phyloP scores from a whole-genome alignment of 1,284 basidiomycete species.

The Puccinia coronata region DNA sequence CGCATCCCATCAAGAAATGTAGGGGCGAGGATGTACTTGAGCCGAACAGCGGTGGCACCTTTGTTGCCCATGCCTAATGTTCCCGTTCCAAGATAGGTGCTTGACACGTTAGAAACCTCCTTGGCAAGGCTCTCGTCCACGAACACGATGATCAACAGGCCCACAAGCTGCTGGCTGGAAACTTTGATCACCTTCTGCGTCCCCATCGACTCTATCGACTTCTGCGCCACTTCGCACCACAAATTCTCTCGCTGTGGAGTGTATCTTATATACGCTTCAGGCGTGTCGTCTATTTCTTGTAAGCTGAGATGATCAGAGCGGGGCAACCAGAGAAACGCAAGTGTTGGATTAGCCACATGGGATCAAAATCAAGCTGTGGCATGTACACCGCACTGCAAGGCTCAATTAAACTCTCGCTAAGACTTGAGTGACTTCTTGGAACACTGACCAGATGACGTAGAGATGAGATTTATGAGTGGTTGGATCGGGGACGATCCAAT shows the following conservation, averaged over 20 bases:
- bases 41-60: conserved; percentile 37
- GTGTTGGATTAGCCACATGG: not conserved
- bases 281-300: conserved; percentile 44
- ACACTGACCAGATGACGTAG: conserved; percentile 43
- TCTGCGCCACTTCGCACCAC: conserved; percentile 38
- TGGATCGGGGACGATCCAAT: conserved; percentile 40
- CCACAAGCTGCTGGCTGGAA: conserved; percentile 46
- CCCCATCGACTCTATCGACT: conserved; percentile 19
- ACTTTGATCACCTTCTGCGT: conserved; percentile 40
- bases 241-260: conserved; percentile 27
- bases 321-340: not conserved
- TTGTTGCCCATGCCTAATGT: conserved; percentile 47
- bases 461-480: conserved; percentile 10
- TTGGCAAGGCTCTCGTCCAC: conserved; percentile 8
- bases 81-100: conserved; percentile 44
- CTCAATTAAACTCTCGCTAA: not conserved
- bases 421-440: not conserved
- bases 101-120: conserved; percentile 32
- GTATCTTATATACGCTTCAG: conserved; percentile 41
- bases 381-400: not conserved
- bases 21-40: conserved; percentile 17
- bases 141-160: conserved; percentile 38
- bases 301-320: not conserved
- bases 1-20: not conserved
- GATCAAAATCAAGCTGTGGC: not conserved